Evolutionary conservation across 2,329 filamentous ascomycete species (phyloP).

Genomic region (Trichoderma koningii): DNA sequence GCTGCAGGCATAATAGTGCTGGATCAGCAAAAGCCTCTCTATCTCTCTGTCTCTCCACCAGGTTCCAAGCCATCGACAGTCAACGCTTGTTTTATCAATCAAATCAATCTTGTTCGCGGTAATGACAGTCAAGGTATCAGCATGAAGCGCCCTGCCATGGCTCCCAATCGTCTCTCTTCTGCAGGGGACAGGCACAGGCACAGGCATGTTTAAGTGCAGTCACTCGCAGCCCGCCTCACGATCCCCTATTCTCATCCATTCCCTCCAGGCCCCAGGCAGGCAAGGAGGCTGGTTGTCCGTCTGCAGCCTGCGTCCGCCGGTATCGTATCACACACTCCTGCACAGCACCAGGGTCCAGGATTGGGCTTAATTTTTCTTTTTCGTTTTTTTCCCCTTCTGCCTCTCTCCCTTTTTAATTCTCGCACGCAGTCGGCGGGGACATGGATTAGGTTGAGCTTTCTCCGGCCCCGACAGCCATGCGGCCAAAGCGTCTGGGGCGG

Average conservation of each 20-base stretch:
- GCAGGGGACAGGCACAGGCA: background rate
- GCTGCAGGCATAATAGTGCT: no score
- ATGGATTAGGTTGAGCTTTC: constrained; percentile 12
- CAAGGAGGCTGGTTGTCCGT: constrained; percentile 14
- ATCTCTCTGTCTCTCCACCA: no score
- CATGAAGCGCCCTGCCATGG: no score
- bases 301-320: constrained; percentile 23
- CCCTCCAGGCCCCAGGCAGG: constrained; percentile 15
- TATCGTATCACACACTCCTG: constrained; percentile 24
- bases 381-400: no score
- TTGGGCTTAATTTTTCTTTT: no score
- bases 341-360: background rate
- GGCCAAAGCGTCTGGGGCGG: constrained; percentile 27
- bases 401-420: background rate
- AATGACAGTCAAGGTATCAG: no score
- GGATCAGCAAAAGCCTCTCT: no score
- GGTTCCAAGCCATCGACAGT: no score
- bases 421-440: background rate
- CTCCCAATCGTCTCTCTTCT: no score
- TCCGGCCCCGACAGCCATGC: constrained; percentile 23
- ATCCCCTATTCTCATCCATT: constrained; percentile 25
- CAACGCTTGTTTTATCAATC: no score
- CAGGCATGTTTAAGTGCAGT: background rate
- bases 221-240: constrained; percentile 7
- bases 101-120: no score